These are phyloP conservation scores for Alternaria tenuissima DNA, from an alignment of 2,329 filamentous ascomycete genomes.

Conservation along the genomic window DNA sequence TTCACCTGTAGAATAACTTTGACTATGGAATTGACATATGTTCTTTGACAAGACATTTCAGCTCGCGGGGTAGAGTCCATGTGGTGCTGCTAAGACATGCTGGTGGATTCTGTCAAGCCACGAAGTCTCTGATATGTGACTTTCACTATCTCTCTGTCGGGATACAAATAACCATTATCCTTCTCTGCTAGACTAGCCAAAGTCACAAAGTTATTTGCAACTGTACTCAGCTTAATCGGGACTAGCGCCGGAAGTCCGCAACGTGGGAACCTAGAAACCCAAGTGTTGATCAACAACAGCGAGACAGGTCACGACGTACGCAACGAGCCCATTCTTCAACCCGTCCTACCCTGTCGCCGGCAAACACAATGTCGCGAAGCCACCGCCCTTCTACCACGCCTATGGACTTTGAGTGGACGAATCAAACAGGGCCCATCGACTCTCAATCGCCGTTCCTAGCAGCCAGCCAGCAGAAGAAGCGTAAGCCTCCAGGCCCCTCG, in stretches of 20 bases:
- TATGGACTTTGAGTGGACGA: conserved; percentile 65
- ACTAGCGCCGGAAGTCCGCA: conserved; percentile 28
- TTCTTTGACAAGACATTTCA: background rate
- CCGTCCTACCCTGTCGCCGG: background rate
- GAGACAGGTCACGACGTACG: conserved; percentile 16
- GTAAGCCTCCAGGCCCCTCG: conserved; percentile 35
- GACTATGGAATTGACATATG: background rate
- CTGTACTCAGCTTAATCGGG: conserved; percentile 9
- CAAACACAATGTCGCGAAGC: conserved; percentile 34
- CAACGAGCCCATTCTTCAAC: background rate
- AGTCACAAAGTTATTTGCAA: background rate
- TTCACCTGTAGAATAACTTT: background rate
- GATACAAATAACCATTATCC: background rate
- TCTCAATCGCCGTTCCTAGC: conserved; percentile 57
- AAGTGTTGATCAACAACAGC: conserved; percentile 27
- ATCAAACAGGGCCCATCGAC: conserved; percentile 57
- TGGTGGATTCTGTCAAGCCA: background rate
- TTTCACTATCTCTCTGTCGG: background rate
- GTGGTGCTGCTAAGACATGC: background rate
- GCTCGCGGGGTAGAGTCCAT: background rate
- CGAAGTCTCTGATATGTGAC: background rate
- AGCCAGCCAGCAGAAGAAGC: conserved; percentile 47
- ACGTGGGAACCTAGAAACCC: conserved; percentile 14
- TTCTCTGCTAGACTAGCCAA: background rate
- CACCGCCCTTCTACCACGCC: conserved; percentile 54